phyloP scores from a whole-genome alignment of 2,329 filamentous ascomycete species.

The Sporothrix schenckii region DNA sequence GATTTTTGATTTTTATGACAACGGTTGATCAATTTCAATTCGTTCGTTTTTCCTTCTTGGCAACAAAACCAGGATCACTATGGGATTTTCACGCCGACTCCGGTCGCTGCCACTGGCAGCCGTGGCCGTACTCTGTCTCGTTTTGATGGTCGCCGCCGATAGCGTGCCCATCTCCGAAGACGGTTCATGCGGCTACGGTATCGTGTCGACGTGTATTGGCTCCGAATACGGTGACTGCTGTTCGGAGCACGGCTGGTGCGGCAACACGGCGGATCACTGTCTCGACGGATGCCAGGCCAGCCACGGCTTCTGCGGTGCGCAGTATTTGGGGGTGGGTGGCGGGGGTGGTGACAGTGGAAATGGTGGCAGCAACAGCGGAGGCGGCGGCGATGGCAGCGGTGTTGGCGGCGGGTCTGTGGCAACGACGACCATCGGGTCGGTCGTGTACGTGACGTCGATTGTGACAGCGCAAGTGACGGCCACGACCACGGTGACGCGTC shows the following conservation, averaged over 20 bases:
- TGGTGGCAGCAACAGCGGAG: background rate
- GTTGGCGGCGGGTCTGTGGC: background rate
- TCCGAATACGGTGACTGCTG: constrained; percentile 34
- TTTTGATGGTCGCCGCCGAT: background rate
- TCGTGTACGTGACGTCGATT: constrained; percentile 24
- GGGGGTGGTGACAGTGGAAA: background rate
- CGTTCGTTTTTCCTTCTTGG: background rate
- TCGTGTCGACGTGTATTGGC: constrained; percentile 29
- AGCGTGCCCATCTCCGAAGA: constrained; percentile 25
- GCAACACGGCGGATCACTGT: constrained; percentile 32
- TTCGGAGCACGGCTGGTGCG: constrained; percentile 33
- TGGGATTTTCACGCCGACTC: background rate
- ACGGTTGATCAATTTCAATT: background rate
- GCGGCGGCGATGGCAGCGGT: background rate
- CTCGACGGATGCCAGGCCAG: constrained; percentile 32
- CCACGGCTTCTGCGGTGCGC: constrained; percentile 30
- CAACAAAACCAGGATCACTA: background rate
- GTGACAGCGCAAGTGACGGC: constrained; percentile 16
- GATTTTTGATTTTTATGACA: background rate
- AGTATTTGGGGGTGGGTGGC: background rate
- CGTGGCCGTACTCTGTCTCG: background rate
- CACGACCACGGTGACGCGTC: constrained; percentile 26
- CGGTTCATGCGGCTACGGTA: constrained; percentile 26
- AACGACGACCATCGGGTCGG: constrained; percentile 11
- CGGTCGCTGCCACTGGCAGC: constrained; percentile 36